Conservation (phyloP, 2,329 filamentous ascomycete species). For the Apiospora marii region DNA sequence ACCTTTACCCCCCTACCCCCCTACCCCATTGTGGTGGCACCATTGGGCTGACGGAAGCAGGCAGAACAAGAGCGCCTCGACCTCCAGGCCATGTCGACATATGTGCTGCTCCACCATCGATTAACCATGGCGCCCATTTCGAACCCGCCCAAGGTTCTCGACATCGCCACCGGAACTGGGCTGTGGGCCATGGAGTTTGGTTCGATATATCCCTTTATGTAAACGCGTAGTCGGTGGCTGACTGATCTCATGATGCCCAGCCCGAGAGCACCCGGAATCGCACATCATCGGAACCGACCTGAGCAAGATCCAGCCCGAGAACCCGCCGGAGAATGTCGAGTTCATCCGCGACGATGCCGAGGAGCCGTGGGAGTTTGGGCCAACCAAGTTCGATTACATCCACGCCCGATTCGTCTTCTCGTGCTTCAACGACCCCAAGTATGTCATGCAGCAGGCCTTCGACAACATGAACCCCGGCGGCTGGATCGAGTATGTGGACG, state of each 20-base stretch:
- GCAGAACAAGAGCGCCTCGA: slow-evolving; percentile 26
- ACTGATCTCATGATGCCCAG: not conserved
- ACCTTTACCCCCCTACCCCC: not conserved
- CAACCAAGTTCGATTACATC: slow-evolving; percentile 25
- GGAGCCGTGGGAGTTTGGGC: slow-evolving; percentile 14
- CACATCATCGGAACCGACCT: slow-evolving; percentile 25
- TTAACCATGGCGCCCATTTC: slow-evolving; percentile 1
- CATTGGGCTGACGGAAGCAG: not conserved
- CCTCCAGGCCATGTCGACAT: slow-evolving; percentile 12
- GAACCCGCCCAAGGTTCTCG: slow-evolving; percentile 6
- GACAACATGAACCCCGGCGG: slow-evolving; percentile 21
- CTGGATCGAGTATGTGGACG: slow-evolving; percentile 26
- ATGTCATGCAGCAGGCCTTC: slow-evolving; percentile 22
- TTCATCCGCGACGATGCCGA: slow-evolving; percentile 27
- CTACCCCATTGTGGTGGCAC: not conserved
- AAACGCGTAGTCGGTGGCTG: not conserved
- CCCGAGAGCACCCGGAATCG: not conserved
- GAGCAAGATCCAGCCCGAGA: slow-evolving; percentile 26
- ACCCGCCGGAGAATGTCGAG: not conserved
- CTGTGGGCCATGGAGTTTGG: slow-evolving; percentile 24
- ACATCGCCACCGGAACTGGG: slow-evolving; percentile 21
- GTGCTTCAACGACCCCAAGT: slow-evolving; percentile 20
- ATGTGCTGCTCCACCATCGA: not conserved
- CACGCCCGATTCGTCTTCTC: slow-evolving; percentile 20
- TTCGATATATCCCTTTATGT: not conserved